Base-by-base conservation (phyloP, 2,329 filamentous ascomycete species). In the Colletotrichum limetticola region DNA sequence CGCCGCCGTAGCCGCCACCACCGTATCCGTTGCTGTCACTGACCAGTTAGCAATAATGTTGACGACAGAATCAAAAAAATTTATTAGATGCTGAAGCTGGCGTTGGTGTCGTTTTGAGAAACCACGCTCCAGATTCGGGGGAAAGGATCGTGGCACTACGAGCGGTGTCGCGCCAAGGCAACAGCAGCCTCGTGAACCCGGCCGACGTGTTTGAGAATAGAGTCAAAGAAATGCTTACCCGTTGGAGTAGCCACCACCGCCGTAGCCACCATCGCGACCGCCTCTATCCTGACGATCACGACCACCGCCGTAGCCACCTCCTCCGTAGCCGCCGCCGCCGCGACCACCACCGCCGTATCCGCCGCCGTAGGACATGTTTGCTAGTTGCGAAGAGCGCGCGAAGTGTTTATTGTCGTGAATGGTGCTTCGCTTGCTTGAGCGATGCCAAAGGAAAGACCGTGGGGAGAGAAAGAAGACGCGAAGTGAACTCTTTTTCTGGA, bases 1-100 rank as follows among this genome's bases (percentile, higher is more conserved):
- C 79, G 55, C 84, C 81, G 26, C 81, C 80, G 67, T 82, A 81
- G 37, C 37, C 37, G 37, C 81, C 80, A 46, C 81, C 82, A 62
- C 84, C 86, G 78, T 87, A 86, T 66, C 87, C 86, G 74, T 86
- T 86, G 74, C 85, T 83, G 77, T 87, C 86, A 76, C 89, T 88
- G 75, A 35, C 9, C 16, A 55, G 81, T 88, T 80, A 88, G 85
- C 59, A 74, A 53, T 12, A 74, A 61, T 61, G 68, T 73, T 66
- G 49, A 61, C 55, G 35, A 57, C 53, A 53, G 63, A 69, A 46
- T 71, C 65, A 74, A 58, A 57, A 60, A 26, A 7, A 4, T 0
- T 26, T 32, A 11, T 11, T 11, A 3, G 19, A 59, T 59, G 69
- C 12, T 28, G 37, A 55, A 24, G 55, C 19, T 37, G 22, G 53